Conservation (phyloP, 306 rosid species). For the Amphicarpaea edgeworthii region DNA sequence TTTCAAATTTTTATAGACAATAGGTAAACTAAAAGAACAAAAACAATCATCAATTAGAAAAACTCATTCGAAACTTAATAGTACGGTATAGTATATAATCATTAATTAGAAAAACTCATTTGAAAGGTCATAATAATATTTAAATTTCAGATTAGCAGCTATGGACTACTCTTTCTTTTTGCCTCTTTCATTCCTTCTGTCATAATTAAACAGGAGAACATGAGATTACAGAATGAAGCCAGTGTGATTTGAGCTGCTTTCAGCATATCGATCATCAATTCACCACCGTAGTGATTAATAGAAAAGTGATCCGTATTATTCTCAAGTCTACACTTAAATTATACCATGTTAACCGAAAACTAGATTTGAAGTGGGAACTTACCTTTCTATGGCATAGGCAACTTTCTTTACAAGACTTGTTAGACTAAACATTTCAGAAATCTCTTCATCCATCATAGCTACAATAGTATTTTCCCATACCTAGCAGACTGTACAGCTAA, state of each 20-base stretch:
- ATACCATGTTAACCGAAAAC: too few relatives aligned
- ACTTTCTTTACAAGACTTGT: too few relatives aligned
- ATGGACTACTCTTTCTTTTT: not conserved
- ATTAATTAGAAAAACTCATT: too few relatives aligned
- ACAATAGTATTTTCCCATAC: conserved; percentile 54
- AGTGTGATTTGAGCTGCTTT: not conserved
- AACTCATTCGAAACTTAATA: too few relatives aligned
- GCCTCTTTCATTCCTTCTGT: not conserved
- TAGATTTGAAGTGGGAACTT: too few relatives aligned
- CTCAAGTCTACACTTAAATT: not conserved
- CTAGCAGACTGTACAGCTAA: conserved; percentile 67
- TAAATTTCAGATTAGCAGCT: conserved; percentile 17
- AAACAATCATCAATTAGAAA: too few relatives aligned
- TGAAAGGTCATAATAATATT: not conserved
- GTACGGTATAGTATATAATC: not conserved
- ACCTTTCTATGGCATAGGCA: too few relatives aligned
- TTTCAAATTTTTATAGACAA: too few relatives aligned
- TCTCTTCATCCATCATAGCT: conserved; percentile 31
- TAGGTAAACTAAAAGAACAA: too few relatives aligned
- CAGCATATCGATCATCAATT: conserved; percentile 21
- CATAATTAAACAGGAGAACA: not conserved
- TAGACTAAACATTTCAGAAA: conserved; percentile 40
- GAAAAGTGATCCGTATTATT: conserved; percentile 26
- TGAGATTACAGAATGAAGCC: conserved; percentile 18
- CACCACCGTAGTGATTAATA: conserved; percentile 3